Evolutionary conservation across 352 stramenopile genomes (phyloP).

Genomic region (Globisporangium nagaii): DNA sequence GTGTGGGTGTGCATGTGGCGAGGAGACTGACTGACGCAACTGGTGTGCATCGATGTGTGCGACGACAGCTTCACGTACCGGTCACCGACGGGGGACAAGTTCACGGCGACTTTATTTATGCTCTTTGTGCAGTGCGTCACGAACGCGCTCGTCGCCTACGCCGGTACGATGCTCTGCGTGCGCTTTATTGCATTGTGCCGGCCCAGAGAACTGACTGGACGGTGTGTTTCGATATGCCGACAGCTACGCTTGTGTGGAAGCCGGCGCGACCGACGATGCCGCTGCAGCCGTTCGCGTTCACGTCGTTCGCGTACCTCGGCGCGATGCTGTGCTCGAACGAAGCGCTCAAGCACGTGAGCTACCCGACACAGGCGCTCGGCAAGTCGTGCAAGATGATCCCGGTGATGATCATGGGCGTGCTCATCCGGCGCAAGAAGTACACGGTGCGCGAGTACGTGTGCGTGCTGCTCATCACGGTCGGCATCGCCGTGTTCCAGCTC

Average conservation of each 20-base stretch:
- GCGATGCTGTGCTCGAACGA: constrained; percentile 92
- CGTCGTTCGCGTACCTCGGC: constrained; percentile 85
- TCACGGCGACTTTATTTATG: constrained; percentile 90
- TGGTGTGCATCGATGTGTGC: background rate
- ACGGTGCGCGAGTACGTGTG: constrained; percentile 86
- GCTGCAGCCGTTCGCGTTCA: constrained; percentile 80
- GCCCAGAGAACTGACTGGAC: too few relatives aligned
- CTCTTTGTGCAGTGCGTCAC: constrained; percentile 91
- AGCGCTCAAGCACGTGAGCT: constrained; percentile 93
- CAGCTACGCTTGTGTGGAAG: constrained; percentile 81
- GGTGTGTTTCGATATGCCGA: background rate
- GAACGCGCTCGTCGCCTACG: constrained; percentile 84
- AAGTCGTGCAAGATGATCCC: constrained; percentile 99
- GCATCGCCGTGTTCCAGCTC: constrained; percentile 89
- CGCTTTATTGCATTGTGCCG: background rate
- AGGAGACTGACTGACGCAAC: too few relatives aligned
- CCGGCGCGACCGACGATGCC: constrained; percentile 63
- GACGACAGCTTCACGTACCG: constrained; percentile 80
- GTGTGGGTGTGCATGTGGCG: background rate
- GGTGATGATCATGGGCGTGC: constrained; percentile 92
- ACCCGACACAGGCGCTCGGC: constrained; percentile 96
- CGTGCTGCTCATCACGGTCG: constrained; percentile 86
- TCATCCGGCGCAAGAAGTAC: constrained; percentile 91
- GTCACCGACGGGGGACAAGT: constrained; percentile 75
- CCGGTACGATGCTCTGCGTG: constrained; percentile 18